These are phyloP conservation scores for Nannochloropsis gaditana DNA, from an alignment of 108 stramenopile species.

Conservation along the genomic window DNA sequence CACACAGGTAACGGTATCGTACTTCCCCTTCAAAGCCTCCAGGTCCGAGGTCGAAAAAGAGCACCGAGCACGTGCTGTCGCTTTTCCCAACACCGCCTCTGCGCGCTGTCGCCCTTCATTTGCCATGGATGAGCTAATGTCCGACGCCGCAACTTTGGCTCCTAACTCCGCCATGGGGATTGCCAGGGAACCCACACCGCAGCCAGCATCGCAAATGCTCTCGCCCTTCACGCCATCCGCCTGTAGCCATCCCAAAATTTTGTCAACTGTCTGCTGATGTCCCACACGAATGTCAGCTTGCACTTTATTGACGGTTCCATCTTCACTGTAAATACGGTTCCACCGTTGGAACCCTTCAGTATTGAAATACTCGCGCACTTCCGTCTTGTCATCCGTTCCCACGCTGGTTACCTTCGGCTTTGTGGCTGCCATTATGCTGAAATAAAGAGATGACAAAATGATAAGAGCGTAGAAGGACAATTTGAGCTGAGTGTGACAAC, in stretches of 20 bases:
- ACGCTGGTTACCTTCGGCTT: neutral
- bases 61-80: neutral
- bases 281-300: slow-evolving; percentile 90
- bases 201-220: slow-evolving; percentile 47
- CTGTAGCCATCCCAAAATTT: slow-evolving; percentile 81
- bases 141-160: slow-evolving; percentile 74
- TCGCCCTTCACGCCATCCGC: slow-evolving; percentile 64
- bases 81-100: neutral
- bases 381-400: slow-evolving; percentile 75
- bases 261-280: slow-evolving; percentile 89
- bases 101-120: slow-evolving; percentile 60
- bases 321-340: slow-evolving; percentile 64
- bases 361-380: slow-evolving; percentile 94
- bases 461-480: neutral
- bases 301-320: slow-evolving; percentile 45
- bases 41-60: slow-evolving; percentile 86
- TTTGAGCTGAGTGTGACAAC: too few species aligned
- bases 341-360: slow-evolving; percentile 95
- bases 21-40: slow-evolving; percentile 78
- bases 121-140: slow-evolving; percentile 89
- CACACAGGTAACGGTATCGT: slow-evolving; percentile 89
- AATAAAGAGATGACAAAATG: neutral
- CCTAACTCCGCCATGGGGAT: slow-evolving; percentile 88
- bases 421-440: neutral
- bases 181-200: slow-evolving; percentile 63